Evolutionary conservation across 495 filamentous ascomycete species (phyloP).

Genomic region (Penicillium parvum): DNA sequence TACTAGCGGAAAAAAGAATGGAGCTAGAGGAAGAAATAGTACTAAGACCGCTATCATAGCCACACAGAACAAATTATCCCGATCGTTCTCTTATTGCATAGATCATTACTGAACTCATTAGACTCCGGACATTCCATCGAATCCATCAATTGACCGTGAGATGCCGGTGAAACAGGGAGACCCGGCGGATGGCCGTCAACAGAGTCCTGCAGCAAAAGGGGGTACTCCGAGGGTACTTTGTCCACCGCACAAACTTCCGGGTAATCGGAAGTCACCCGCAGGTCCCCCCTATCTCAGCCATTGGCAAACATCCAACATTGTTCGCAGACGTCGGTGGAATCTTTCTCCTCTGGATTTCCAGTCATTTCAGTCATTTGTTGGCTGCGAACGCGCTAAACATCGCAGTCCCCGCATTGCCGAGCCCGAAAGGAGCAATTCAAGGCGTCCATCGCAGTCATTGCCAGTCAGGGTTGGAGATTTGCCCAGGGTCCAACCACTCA

Average conservation of each 20-base stretch:
- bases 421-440: constrained; percentile 7
- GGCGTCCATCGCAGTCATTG: constrained; percentile 17
- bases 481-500: constrained; percentile 18
- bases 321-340: constrained; percentile 9
- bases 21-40: too few relatives aligned
- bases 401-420: constrained; percentile 16
- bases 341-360: constrained; percentile 11
- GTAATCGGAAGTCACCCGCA: constrained; percentile 4
- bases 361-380: background rate
- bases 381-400: constrained; percentile 8
- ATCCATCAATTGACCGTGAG: constrained; percentile 2
- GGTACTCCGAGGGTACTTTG: constrained; percentile 8
- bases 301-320: too few relatives aligned
- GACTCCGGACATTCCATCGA: too few relatives aligned
- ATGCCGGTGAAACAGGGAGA: constrained; percentile 14
- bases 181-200: background rate
- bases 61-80: too few relatives aligned
- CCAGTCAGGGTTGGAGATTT: constrained; percentile 17
- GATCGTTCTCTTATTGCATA: too few relatives aligned
- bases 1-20: too few relatives aligned
- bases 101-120: constrained; percentile 4
- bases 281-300: too few relatives aligned
- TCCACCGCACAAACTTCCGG: too few relatives aligned
- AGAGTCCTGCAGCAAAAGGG: background rate
- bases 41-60: too few relatives aligned